Evolutionary conservation across 768 basidiomycete genomes (phyloP), one percentile per base, ranked within the genome.

Genomic region (Strobilomyces confusus): DNA sequence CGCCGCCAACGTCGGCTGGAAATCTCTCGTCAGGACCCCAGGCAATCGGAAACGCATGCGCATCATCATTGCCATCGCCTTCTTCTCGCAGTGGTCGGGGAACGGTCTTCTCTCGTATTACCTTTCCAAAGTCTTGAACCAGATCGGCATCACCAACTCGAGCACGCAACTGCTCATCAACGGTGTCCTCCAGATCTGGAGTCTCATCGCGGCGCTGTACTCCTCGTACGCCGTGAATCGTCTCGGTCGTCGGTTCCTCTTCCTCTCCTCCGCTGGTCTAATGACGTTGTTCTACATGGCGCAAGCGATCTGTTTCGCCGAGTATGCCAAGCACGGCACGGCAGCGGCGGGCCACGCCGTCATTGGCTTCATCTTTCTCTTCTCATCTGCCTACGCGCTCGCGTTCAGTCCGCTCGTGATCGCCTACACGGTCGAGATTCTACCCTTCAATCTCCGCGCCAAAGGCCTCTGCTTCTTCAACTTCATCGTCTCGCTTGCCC

Each of bases 321-420:
- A 75, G 49, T 89, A 78, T 65, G 73, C 75, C 12, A 69, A 80
- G 38, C 71, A 72, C 20, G 63, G 71, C 2, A 64, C 66, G 38
- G 9, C 60, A 14, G 63, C 65, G 5, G 82, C 86, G 9, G 84
- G 81, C 7, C 82, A 89, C 61, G 78, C 86, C 20, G 81, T 90
- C 69, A 86, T 93, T 54, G 88, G 81, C 3, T 87, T 90, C 74
- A 88, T 92, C 71, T 92, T 91, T 80, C 67, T 92, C 52, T 92
- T 82, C 75, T 89, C 88, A 65, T 83, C 83, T 9, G 74, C 80
- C 47, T 92, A 91, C 65, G 88, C 92, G 64, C 64, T 93, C 41
- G 89, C 89, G 14, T 92, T 91, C 76, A 84, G 87, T 5, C 92
- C 92, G 9, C 84, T 94, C 55, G 86, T 92, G 59, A 85, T 92